Evolutionary conservation across 352 stramenopile genomes (phyloP).

Genomic region (Albugo candida): DNA sequence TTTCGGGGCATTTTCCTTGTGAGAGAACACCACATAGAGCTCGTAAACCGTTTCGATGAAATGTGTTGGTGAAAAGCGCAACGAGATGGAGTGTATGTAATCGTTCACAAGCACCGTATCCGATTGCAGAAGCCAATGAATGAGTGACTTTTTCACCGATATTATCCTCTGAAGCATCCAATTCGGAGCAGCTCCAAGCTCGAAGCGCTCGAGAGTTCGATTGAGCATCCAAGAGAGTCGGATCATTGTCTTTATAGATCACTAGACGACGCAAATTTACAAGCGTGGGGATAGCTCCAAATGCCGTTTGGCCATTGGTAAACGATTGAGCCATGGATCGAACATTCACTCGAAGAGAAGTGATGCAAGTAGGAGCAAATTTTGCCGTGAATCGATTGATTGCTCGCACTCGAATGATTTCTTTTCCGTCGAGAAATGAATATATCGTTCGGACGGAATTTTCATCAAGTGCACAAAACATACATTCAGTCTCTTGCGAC

Average conservation of each 20-base stretch:
- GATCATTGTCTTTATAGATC: constrained; percentile 18
- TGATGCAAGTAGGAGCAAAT: constrained; percentile 31
- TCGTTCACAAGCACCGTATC: constrained; percentile 14
- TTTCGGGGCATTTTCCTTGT: constrained; percentile 21
- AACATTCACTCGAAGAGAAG: constrained; percentile 29
- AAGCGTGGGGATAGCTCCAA: constrained; percentile 4
- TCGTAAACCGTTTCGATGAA: constrained; percentile 20
- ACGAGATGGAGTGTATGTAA: constrained; percentile 40
- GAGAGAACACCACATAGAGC: constrained; percentile 21
- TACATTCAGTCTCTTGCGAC: not conserved
- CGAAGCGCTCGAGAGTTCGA: constrained; percentile 17
- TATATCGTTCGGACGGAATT: constrained; percentile 35
- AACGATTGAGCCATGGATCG: too few species aligned
- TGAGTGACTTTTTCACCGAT: constrained; percentile 28
- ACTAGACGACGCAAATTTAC: constrained; percentile 34
- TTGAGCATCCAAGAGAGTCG: constrained; percentile 1
- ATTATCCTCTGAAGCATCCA: constrained; percentile 30
- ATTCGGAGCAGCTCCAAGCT: constrained; percentile 37
- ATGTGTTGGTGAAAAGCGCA: constrained; percentile 57
- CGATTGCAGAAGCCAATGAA: constrained; percentile 19
- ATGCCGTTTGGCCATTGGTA: constrained; percentile 14
- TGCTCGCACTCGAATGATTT: constrained; percentile 22
- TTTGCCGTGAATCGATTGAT: constrained; percentile 28
- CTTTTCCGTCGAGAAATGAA: constrained; percentile 34
- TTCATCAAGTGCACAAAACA: constrained; percentile 11